Base-by-base conservation (phyloP, 345 rosid genomes). In the Gossypium mustelinum region DNA sequence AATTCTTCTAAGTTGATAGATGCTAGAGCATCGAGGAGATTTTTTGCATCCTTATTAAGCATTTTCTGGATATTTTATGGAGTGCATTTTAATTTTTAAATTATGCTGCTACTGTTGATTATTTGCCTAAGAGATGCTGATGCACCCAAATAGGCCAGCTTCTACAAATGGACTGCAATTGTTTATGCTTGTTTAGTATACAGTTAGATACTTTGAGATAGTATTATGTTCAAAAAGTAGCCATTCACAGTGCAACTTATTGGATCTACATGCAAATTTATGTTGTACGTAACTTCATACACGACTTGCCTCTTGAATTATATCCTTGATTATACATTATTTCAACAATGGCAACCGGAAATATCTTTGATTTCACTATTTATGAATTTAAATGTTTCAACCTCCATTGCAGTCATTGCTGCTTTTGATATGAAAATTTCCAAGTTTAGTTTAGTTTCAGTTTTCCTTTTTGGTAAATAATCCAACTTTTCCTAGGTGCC, bases 401-500 rank as follows among this genome's bases (percentile, higher is more conserved):
- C 5, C 52, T 66, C 51, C 11, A 44, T 43, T 66, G 50, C 68
- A 41, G 12, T 63, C 24, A 3, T 20, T 65, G 6, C 4, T 68
- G 22, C 73, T 69, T 48, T 69, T 50, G 73, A 14, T 41, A 29
- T 69, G 55, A 45, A 67, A 22, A 12, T 20, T 66, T 67, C 70
- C 39, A 6, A 67, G 39, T 45, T 45, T 16, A 44, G 14, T 64
- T 63, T 65, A 18, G 51, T 65, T 65, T 43, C 16, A 11, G 39
- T 67, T 45, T 45, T 5, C 17, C 6, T 43, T 41, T 64, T 43
- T 18, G 70, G 70, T 65, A 67, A 54, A 67, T 47, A 45, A 67
- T 22, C 55, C n/a, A 12, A 66, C 71, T 67, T 67, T 45, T 20
- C 54, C 70, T 45, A 47, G 34, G n/a, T 67, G 54, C 7, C 18